Evolutionary conservation across 2,329 filamentous ascomycete species (phyloP).

Genomic region (Fonsecaea monophora): DNA sequence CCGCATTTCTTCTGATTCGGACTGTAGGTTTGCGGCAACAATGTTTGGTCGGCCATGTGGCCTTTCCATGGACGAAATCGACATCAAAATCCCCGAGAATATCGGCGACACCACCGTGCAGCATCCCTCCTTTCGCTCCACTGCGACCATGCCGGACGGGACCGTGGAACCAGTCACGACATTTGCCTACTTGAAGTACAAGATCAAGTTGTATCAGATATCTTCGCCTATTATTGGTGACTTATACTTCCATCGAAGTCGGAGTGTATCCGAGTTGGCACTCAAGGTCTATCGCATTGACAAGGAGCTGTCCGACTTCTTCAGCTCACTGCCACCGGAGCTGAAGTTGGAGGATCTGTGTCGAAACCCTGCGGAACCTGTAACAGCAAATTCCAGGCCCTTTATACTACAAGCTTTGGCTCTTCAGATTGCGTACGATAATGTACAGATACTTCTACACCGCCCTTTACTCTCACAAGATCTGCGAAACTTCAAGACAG

Average conservation of each 20-base stretch:
- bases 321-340: conserved; percentile 30
- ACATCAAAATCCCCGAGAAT: conserved; percentile 31
- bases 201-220: conserved; percentile 36
- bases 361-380: conserved; percentile 17
- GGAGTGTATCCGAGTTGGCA: conserved; percentile 24
- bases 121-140: conserved; percentile 31
- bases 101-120: conserved; percentile 30
- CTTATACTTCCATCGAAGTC: conserved; percentile 33
- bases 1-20: neutral
- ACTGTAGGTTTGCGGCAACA: conserved; percentile 28
- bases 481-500: conserved; percentile 23
- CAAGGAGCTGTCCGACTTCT: conserved; percentile 27
- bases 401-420: conserved; percentile 49
- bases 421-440: conserved; percentile 54
- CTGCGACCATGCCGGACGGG: conserved; percentile 28
- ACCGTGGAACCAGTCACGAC: conserved; percentile 31
- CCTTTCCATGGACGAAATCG: conserved; percentile 26
- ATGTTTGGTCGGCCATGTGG: conserved; percentile 32
- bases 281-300: conserved; percentile 30
- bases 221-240: conserved; percentile 34
- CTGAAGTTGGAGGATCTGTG: conserved; percentile 30
- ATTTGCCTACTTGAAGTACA: conserved; percentile 35
- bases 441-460: conserved; percentile 52
- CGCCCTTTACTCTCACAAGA: conserved; percentile 49
- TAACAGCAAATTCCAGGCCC: conserved; percentile 29